Evolutionary conservation across 106 monocot genomes (phyloP).

Genomic region (Narthecium ossifragum): DNA sequence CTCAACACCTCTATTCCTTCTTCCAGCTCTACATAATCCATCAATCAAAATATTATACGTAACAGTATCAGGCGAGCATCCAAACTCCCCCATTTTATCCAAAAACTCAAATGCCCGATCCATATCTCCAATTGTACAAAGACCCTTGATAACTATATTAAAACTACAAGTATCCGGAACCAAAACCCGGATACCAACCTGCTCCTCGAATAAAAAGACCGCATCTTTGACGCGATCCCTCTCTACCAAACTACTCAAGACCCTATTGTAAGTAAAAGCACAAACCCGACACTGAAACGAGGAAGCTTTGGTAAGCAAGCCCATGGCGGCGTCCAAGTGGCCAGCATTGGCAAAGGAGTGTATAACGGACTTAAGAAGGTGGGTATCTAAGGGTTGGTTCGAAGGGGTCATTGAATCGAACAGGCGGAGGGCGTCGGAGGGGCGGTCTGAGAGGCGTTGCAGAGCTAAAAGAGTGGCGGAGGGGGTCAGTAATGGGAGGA

Average conservation of each 20-base stretch:
- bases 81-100: slow-evolving; percentile 40
- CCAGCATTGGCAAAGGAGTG: slow-evolving; percentile 16
- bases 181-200: slow-evolving; percentile 13
- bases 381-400: slow-evolving; percentile 8
- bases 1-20: slow-evolving; percentile 32
- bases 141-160: slow-evolving; percentile 49
- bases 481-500: slow-evolving; percentile 11
- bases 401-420: slow-evolving; percentile 43
- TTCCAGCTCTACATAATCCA: slow-evolving; percentile 43
- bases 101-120: slow-evolving; percentile 50
- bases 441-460: slow-evolving; percentile 14
- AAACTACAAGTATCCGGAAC: slow-evolving; percentile 56
- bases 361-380: slow-evolving; percentile 22
- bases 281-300: slow-evolving; percentile 18
- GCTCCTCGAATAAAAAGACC: slow-evolving; percentile 26
- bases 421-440: slow-evolving; percentile 30
- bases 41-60: slow-evolving; percentile 51
- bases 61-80: slow-evolving; percentile 44
- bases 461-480: slow-evolving; percentile 12
- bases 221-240: slow-evolving; percentile 27
- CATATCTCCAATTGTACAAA: slow-evolving; percentile 39
- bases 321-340: slow-evolving; percentile 25
- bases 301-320: slow-evolving; percentile 21
- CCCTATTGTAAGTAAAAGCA: slow-evolving; percentile 26
- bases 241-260: slow-evolving; percentile 25